Base-by-base conservation (phyloP, 306 rosid species). In the Albizia julibrissin region DNA sequence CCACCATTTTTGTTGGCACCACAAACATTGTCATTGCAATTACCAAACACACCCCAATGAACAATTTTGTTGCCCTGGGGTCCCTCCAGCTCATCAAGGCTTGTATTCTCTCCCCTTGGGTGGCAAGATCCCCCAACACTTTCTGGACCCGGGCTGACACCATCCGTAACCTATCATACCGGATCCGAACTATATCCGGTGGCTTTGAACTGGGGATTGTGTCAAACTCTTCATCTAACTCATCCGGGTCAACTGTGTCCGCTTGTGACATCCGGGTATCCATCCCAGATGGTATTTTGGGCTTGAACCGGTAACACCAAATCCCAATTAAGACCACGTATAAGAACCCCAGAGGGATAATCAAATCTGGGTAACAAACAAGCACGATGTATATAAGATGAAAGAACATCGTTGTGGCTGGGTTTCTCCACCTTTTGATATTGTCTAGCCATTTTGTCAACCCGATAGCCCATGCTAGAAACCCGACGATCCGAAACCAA, bases 321-420 rank as follows among this genome's bases (percentile, higher is more conserved):
- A 93, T 91, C 0, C 99, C 97, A 3, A 95, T 92, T 31, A 95
- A 58, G 78, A 93, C 92, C 44, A 95, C 91, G 68, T 95, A 95
- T 1, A 93, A 77, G 76, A 93, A 91, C 69, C 88, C 99, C 0
- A 95, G 88, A 3, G 99, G 99, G 72, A 91, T 94, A 22, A 92
- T 77, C 79, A 95, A 87, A 87, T 95, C 99, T 1, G 99, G 99
- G 74, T 93, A 93, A 98, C 99, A 95, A 87, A 95, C 99, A 52
- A 95, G 97, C 1, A 95, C 99, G 56, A 95, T 49, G 40, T 93
- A 95, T 1, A 95, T 43, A 8, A 91, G 52, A 37, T 95, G 99
- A 8, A 95, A 92, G 3, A 95, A 82, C 3, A 95, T 91, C 1
- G 99, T 91, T 2, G 95, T 93, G 0, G 86, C 78, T 6, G 98